Conservation (phyloP, 805 yeast species). For the Hanseniaspora nectarophila region DNA sequence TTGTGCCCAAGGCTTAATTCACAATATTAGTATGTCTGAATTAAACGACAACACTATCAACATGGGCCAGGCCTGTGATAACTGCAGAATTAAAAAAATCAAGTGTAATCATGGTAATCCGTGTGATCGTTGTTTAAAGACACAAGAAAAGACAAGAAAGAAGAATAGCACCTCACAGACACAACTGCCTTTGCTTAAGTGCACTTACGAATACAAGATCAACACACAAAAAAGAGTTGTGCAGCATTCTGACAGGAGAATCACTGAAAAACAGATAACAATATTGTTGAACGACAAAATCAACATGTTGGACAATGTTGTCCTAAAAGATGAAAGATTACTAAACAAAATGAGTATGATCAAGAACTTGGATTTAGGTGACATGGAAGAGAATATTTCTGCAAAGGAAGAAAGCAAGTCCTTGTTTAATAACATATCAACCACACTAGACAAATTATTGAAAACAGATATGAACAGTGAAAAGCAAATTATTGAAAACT, state of each 20-base stretch:
- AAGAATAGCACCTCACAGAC: neutral
- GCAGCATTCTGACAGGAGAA: neutral
- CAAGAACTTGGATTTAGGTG: neutral
- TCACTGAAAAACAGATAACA: slow-evolving; percentile 5
- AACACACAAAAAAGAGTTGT: neutral
- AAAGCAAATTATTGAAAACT: neutral
- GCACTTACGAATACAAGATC: slow-evolving; percentile 9
- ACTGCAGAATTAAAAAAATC: slow-evolving; percentile 13
- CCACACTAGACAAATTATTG: neutral
- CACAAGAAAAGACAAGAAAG: neutral
- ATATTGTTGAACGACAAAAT: neutral
- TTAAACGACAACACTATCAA: neutral
- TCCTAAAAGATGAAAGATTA: neutral
- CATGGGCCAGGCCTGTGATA: slow-evolving; percentile 13
- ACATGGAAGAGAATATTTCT: neutral
- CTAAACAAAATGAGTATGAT: neutral
- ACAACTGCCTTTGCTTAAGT: slow-evolving; percentile 1
- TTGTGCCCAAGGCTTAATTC: too few relatives aligned
- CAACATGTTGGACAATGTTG: neutral
- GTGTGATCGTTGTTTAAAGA: slow-evolving; percentile 8
- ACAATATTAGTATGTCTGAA: neutral
- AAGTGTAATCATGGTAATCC: slow-evolving; percentile 12
- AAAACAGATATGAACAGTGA: neutral
- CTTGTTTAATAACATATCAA: neutral
- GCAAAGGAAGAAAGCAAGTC: neutral